Conservation (phyloP, 1,284 basidiomycete genomes). For the Gomphus bonarii region DNA sequence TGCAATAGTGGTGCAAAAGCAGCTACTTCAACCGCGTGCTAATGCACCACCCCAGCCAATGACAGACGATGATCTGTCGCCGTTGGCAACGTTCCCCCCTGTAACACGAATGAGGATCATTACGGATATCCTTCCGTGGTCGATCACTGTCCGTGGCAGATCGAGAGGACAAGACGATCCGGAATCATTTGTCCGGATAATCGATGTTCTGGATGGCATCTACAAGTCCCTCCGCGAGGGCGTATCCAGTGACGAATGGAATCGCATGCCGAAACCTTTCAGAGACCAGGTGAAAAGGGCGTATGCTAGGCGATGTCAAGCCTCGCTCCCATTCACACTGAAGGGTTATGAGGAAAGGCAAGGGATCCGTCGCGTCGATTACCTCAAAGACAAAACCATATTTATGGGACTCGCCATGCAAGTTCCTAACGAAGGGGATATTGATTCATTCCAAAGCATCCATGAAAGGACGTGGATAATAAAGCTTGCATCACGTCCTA, state of each 20-base stretch:
- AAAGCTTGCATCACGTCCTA: not conserved
- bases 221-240: slow-evolving; percentile 39
- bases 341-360: slow-evolving; percentile 34
- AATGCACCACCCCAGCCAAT: slow-evolving; percentile 26
- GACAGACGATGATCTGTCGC: slow-evolving; percentile 32
- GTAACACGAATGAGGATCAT: slow-evolving; percentile 45
- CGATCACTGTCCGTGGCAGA: slow-evolving; percentile 40
- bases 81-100: slow-evolving; percentile 48
- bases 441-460: not conserved
- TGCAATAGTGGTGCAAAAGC: not conserved
- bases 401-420: slow-evolving; percentile 44
- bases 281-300: slow-evolving; percentile 39
- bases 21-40: not conserved
- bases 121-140: slow-evolving; percentile 52
- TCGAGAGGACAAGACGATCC: slow-evolving; percentile 16
- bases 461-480: not conserved
- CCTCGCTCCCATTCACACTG: slow-evolving; percentile 22
- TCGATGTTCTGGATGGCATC: slow-evolving; percentile 45
- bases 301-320: slow-evolving; percentile 43
- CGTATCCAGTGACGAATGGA: slow-evolving; percentile 51
- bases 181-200: slow-evolving; percentile 39
- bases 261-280: slow-evolving; percentile 27
- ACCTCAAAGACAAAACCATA: slow-evolving; percentile 36
- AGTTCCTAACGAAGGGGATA: slow-evolving; percentile 17
- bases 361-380: slow-evolving; percentile 53